Evolutionary conservation across 495 filamentous ascomycete genomes (phyloP).

Genomic region (Monascus purpureus): DNA sequence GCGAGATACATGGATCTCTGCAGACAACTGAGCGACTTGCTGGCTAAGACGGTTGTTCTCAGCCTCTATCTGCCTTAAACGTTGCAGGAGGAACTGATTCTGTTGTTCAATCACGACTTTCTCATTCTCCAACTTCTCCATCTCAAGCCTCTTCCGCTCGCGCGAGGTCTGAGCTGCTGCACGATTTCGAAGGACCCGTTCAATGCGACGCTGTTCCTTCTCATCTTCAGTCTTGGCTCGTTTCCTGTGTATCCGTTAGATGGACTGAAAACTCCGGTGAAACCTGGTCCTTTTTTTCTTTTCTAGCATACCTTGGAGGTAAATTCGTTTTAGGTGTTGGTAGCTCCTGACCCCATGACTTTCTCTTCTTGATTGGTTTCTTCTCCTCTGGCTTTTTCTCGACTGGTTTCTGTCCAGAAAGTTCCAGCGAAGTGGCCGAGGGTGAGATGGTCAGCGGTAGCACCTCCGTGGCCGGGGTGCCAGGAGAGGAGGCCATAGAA

Average conservation of each 20-base stretch:
- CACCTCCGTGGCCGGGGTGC: slow-evolving; percentile 17
- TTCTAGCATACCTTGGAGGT: slow-evolving; percentile 79
- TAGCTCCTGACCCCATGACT: slow-evolving; percentile 97
- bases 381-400: slow-evolving; percentile 43
- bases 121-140: slow-evolving; percentile 73
- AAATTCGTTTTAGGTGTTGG: slow-evolving; percentile 94
- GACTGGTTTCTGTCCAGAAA: slow-evolving; percentile 14
- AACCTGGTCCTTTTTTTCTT: no score
- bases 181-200: slow-evolving; percentile 91
- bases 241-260: slow-evolving; percentile 56
- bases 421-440: slow-evolving; percentile 33
- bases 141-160: slow-evolving; percentile 88
- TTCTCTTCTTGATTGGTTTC: slow-evolving; percentile 87
- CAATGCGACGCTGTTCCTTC: slow-evolving; percentile 94
- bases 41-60: slow-evolving; percentile 51
- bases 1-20: slow-evolving; percentile 43
- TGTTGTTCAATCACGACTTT: slow-evolving; percentile 51
- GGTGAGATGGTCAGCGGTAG: slow-evolving; percentile 36
- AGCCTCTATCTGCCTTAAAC: slow-evolving; percentile 47
- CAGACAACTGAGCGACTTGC: slow-evolving; percentile 49
- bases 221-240: slow-evolving; percentile 97
- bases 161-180: slow-evolving; percentile 90
- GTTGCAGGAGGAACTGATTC: slow-evolving; percentile 56
- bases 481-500: slow-evolving; percentile 19
- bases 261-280: no score